These are phyloP conservation scores for Plasmopara halstedii DNA, from an alignment of 352 stramenopile species.

Conservation along the genomic window DNA sequence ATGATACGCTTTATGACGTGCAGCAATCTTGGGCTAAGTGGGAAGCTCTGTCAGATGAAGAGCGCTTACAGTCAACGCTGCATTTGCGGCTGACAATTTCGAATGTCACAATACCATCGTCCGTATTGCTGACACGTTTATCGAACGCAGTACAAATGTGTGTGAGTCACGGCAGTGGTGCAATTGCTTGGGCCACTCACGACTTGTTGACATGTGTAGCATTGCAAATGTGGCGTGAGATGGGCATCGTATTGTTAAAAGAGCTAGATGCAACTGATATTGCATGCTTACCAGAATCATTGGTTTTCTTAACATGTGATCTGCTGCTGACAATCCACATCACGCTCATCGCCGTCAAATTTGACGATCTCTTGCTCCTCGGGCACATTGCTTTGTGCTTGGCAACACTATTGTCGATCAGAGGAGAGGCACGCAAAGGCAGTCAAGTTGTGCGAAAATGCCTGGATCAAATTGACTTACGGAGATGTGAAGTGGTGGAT, in stretches of 20 bases:
- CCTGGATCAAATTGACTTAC: conserved; percentile 28
- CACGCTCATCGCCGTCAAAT: conserved; percentile 27
- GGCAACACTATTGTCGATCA: conserved; percentile 24
- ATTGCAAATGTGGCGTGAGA: conserved; percentile 36
- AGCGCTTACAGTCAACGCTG: conserved; percentile 1
- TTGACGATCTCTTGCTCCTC: conserved; percentile 49
- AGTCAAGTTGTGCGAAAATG: conserved; percentile 27
- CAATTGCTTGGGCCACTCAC: conserved; percentile 17
- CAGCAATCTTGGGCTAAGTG: conserved; percentile 10
- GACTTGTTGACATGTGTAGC: conserved; percentile 28
- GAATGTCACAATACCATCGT: conserved; percentile 2
- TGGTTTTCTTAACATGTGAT: conserved; percentile 16
- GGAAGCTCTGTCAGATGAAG: conserved; percentile 11
- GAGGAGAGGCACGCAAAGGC: conserved; percentile 22
- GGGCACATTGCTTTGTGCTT: conserved; percentile 36
- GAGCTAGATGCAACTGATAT: conserved; percentile 26
- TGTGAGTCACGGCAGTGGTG: conserved; percentile 14
- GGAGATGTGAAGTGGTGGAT: conserved; percentile 31
- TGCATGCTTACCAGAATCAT: conserved; percentile 7
- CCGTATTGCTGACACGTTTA: conserved; percentile 5
- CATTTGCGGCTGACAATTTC: conserved; percentile 4
- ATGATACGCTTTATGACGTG: conserved; percentile 16
- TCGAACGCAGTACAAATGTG: conserved; percentile 22
- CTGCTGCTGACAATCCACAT: conserved; percentile 38
- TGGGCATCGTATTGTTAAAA: conserved; percentile 17